phyloP scores from a whole-genome alignment of 805 yeast genomes.

The Saturnispora kantuleensis region DNA sequence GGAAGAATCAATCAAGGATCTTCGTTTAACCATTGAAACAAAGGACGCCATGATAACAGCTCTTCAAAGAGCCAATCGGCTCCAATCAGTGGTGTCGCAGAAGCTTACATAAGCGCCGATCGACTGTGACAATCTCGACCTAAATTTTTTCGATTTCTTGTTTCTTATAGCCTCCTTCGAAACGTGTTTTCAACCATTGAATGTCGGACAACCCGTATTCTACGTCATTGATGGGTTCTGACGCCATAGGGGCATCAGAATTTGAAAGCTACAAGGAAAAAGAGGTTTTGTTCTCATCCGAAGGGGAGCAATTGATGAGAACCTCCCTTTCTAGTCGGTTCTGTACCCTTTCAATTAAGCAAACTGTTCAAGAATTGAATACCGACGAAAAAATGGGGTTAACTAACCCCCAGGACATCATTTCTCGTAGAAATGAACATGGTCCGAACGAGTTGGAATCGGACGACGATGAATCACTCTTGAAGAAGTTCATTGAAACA shows the following conservation, averaged over 20 bases:
- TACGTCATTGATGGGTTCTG: slow-evolving; percentile 7
- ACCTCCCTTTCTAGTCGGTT: slow-evolving; percentile 41
- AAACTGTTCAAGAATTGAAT: slow-evolving; percentile 49
- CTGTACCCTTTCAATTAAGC: slow-evolving; percentile 53
- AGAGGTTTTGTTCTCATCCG: slow-evolving; percentile 9
- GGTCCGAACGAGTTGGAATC: slow-evolving; percentile 72
- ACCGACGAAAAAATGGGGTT: slow-evolving; percentile 59
- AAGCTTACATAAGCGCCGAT: too few species aligned
- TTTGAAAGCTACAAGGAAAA: slow-evolving; percentile 10
- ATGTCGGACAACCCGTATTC: slow-evolving; percentile 15
- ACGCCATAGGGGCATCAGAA: slow-evolving; percentile 9
- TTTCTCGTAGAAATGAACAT: slow-evolving; percentile 58
- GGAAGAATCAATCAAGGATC: slow-evolving; percentile 56
- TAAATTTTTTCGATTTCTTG: neutral
- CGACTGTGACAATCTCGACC: neutral
- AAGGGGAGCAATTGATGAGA: slow-evolving; percentile 14
- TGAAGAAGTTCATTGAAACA: slow-evolving; percentile 64
- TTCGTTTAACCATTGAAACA: slow-evolving; percentile 52
- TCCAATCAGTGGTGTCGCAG: neutral
- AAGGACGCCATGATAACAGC: slow-evolving; percentile 77
- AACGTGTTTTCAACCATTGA: neutral
- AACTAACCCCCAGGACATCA: slow-evolving; percentile 56
- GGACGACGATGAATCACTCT: slow-evolving; percentile 69
- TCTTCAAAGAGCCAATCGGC: slow-evolving; percentile 22
- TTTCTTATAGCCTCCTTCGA: neutral